Conservation (phyloP, 1,284 basidiomycete species). For the Heterobasidion parviporum region DNA sequence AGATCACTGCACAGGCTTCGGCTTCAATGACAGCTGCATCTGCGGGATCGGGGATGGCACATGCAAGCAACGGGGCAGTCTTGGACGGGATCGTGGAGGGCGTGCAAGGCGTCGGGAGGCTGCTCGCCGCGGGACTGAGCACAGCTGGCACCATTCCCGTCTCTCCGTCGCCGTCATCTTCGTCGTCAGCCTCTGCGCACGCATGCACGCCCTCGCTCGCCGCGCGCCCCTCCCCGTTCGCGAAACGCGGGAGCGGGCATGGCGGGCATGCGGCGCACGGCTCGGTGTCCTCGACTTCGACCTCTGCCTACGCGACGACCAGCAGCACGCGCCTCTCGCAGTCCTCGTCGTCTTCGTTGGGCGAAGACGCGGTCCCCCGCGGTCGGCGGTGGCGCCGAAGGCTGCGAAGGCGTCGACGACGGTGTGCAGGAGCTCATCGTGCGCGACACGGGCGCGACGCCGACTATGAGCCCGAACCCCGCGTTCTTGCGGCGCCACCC, state of each 20-base stretch:
- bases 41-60: conserved; percentile 1
- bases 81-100: conserved; percentile 58
- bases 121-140: conserved; percentile 38
- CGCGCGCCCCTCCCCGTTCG: conserved; percentile 1
- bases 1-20: not conserved
- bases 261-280: conserved; percentile 9
- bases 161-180: conserved; percentile 13
- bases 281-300: conserved; percentile 18
- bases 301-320: conserved; percentile 14
- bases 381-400: conserved; percentile 1
- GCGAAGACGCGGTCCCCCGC: not conserved
- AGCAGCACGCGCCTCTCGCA: conserved; percentile 32
- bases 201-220: not conserved
- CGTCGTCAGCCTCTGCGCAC: conserved; percentile 3
- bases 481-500: conserved; percentile 18
- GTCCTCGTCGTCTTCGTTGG: conserved; percentile 30
- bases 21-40: conserved; percentile 1
- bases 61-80: conserved; percentile 15
- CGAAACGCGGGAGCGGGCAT: conserved; percentile 3
- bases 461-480: conserved; percentile 34
- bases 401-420: conserved; percentile 16
- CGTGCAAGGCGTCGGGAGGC: conserved; percentile 57
- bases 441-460: conserved; percentile 34
- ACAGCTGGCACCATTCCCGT: not conserved
- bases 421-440: conserved; percentile 24